Percentiles rank a stretch among this genome's conserved stretches.
Conservation (phyloP, 2,329 filamentous ascomycete genomes). For the Didymella pinodella region DNA sequence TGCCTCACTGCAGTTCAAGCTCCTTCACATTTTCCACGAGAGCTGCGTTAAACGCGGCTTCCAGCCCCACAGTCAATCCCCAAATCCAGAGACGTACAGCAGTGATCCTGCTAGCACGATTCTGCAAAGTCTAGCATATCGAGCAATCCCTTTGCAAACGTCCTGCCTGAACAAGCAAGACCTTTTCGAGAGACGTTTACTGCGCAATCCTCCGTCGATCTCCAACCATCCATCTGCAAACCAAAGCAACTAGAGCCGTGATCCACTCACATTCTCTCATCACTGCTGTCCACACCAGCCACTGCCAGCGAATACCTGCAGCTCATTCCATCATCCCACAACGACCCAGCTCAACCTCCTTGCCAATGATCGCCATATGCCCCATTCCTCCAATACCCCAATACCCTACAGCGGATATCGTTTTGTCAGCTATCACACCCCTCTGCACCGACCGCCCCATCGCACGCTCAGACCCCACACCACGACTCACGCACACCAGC, state of each 20-base stretch:
- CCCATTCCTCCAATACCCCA: neutral
- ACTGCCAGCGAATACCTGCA: neutral
- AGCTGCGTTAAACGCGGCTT: neutral
- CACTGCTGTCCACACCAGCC: neutral
- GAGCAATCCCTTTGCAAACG: neutral
- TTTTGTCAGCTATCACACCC: neutral
- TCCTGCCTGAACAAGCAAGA: neutral
- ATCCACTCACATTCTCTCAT: neutral
- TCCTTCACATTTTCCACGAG: neutral
- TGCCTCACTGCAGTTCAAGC: neutral
- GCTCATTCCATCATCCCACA: neutral
- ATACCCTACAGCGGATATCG: neutral
- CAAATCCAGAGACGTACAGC: neutral
- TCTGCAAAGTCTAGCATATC: too few species aligned
- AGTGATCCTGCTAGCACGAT: neutral
- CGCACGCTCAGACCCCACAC: neutral
- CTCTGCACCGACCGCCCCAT: neutral
- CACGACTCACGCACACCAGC: too few species aligned
- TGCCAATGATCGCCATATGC: neutral
- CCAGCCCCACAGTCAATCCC: neutral
- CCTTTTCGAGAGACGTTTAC: neutral
- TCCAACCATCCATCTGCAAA: neutral
- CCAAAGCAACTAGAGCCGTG: neutral
- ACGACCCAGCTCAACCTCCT: neutral
- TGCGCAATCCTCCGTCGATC: neutral